Percentiles rank a stretch among this genome's conserved stretches.
Conservation (phyloP, 352 stramenopile genomes). For the Pythium aquatile region DNA sequence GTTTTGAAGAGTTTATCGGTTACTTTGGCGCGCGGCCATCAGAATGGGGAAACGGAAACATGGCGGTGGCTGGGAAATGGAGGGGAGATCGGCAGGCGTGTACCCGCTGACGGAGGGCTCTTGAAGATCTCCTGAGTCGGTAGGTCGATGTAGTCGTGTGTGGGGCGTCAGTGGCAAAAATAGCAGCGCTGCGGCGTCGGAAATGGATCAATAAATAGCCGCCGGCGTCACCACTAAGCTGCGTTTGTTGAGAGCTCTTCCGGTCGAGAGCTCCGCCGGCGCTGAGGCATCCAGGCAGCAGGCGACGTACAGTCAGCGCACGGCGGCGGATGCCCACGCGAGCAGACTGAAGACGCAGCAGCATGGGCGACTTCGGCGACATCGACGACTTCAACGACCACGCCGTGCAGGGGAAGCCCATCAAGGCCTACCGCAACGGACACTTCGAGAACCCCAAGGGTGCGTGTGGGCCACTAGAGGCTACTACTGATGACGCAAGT, state of each 20-base stretch:
- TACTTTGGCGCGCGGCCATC: not conserved
- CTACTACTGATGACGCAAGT: too few species aligned
- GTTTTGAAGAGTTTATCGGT: not conserved
- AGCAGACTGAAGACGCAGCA: not conserved
- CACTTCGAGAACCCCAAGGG: conserved; percentile 78
- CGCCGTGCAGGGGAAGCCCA: conserved; percentile 72
- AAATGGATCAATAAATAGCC: not conserved
- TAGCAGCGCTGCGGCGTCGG: not conserved
- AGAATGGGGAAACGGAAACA: not conserved
- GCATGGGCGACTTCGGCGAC: conserved; percentile 72
- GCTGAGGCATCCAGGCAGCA: not conserved
- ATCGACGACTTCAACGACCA: conserved; percentile 83
- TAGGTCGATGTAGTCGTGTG: not conserved
- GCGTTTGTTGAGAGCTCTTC: too few species aligned
- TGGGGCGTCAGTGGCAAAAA: not conserved
- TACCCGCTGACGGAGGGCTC: not conserved
- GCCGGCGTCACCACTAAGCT: not conserved
- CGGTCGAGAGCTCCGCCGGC: too few species aligned
- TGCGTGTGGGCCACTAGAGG: conserved; percentile 9
- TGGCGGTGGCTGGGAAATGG: not conserved
- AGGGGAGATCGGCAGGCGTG: not conserved
- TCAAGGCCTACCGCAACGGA: conserved; percentile 78
- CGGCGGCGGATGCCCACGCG: not conserved
- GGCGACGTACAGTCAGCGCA: not conserved
- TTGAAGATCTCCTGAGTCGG: not conserved